A percentile compares a stretch with the other conserved stretches of the same genome.
phyloP scores from a whole-genome alignment of 345 rosid species.

The Lagerstroemia speciosa region DNA sequence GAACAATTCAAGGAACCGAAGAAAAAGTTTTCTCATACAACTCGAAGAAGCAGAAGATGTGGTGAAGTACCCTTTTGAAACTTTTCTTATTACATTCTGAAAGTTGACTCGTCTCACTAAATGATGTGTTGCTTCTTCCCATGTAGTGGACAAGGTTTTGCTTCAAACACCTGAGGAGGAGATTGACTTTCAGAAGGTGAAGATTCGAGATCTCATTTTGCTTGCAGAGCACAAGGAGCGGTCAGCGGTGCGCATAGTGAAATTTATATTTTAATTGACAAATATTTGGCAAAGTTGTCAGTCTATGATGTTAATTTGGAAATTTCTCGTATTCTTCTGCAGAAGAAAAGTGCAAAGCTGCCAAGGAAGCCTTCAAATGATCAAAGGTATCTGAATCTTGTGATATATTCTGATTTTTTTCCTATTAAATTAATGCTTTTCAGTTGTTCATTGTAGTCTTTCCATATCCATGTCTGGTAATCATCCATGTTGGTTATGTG shows the following conservation, averaged over 20 bases:
- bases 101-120: neutral
- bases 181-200: constrained; percentile 39
- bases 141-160: constrained; percentile 49
- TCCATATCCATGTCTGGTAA: neutral
- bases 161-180: constrained; percentile 71
- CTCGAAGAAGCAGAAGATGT: constrained; percentile 49
- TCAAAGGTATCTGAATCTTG: constrained; percentile 35
- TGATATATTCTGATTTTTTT: neutral
- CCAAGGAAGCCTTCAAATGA: constrained; percentile 18
- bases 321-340: constrained; percentile 13
- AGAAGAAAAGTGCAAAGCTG: constrained; percentile 57
- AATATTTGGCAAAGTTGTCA: neutral
- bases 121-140: neutral
- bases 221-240: constrained; percentile 58
- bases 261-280: neutral
- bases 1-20: constrained; percentile 29
- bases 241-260: constrained; percentile 33
- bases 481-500: neutral
- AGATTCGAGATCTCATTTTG: constrained; percentile 59
- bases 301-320: neutral
- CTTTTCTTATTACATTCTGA: neutral
- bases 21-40: constrained; percentile 69
- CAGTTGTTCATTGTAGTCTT: neutral
- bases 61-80: constrained; percentile 21
- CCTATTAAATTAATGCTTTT: neutral